These are phyloP conservation scores for Cordyceps cicadae DNA, from an alignment of 2,329 filamentous ascomycete species.

Conservation along the genomic window DNA sequence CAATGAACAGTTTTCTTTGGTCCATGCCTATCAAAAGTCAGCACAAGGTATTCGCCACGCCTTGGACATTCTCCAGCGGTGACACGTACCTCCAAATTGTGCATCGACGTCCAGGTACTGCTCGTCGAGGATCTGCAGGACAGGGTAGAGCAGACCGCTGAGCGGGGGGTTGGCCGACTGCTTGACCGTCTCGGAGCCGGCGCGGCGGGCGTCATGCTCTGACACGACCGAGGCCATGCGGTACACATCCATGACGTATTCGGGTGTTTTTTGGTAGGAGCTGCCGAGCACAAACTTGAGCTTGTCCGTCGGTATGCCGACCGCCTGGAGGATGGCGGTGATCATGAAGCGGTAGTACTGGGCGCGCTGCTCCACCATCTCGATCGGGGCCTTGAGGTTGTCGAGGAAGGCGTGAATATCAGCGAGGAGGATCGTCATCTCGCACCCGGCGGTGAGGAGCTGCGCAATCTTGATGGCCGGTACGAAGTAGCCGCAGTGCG, in stretches of 20 bases:
- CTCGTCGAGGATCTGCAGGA: conserved; percentile 81
- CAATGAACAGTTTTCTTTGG: conserved; percentile 81
- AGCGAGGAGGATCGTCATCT: conserved; percentile 69
- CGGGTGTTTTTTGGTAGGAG: conserved; percentile 63
- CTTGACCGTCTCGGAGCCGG: conserved; percentile 90
- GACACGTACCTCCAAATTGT: conserved; percentile 62
- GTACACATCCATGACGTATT: conserved; percentile 86
- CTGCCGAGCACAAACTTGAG: conserved; percentile 79
- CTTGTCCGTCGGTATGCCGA: conserved; percentile 70
- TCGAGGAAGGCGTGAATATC: conserved; percentile 72
- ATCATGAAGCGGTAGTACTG: conserved; percentile 78
- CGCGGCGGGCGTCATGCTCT: conserved; percentile 78
- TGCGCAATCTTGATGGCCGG: conserved; percentile 85
- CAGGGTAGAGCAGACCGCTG: conserved; percentile 36
- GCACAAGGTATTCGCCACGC: neutral
- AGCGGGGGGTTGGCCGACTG: conserved; percentile 70
- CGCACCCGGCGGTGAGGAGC: conserved; percentile 74
- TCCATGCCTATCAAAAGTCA: conserved; percentile 43
- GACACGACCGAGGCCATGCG: conserved; percentile 62
- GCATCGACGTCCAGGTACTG: conserved; percentile 79
- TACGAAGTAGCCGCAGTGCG: conserved; percentile 85
- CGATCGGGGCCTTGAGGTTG: conserved; percentile 78
- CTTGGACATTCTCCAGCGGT: neutral
- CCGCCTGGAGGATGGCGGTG: conserved; percentile 63
- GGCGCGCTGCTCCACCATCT: conserved; percentile 73